A percentile compares a stretch with the other conserved stretches of the same genome.
Evolutionary conservation across 2,329 filamentous ascomycete genomes (phyloP).

Genomic region (Calonectria crousiana): DNA sequence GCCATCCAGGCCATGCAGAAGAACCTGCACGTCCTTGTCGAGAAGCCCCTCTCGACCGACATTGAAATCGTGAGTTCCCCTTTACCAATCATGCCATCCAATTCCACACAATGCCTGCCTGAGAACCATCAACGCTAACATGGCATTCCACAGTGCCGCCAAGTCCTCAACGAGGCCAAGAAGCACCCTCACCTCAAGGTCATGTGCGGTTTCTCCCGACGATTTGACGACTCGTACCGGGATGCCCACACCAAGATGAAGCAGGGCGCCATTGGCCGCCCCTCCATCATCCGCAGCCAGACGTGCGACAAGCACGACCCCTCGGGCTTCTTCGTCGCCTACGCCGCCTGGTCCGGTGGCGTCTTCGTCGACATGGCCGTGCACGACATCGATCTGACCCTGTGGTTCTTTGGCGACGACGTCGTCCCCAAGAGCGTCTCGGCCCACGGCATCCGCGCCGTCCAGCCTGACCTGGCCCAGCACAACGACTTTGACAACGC

Average conservation of each 20-base stretch:
- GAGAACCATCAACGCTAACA: conserved; percentile 55
- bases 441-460: conserved; percentile 45
- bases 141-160: conserved; percentile 49
- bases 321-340: conserved; percentile 74
- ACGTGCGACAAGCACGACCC: conserved; percentile 76
- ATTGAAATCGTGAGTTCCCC: conserved; percentile 64
- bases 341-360: conserved; percentile 72
- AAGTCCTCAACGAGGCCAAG: conserved; percentile 20
- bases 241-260: conserved; percentile 66
- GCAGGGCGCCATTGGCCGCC: conserved; percentile 67
- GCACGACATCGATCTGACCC: conserved; percentile 68
- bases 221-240: conserved; percentile 73
- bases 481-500: conserved; percentile 48
- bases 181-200: conserved; percentile 68
- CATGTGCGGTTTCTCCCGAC: conserved; percentile 52
- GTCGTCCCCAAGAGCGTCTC: conserved; percentile 42
- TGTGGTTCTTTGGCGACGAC: conserved; percentile 48
- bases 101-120: background rate
- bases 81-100: background rate
- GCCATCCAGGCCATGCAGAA: conserved; percentile 66
- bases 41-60: conserved; percentile 70
- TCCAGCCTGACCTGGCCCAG: conserved; percentile 43
- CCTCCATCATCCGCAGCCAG: conserved; percentile 71
- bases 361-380: conserved; percentile 78
- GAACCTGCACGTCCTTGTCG: conserved; percentile 68